These are phyloP conservation scores for Heterobasidion occidentale DNA, from an alignment of 1,284 basidiomycete species.

Conservation along the genomic window DNA sequence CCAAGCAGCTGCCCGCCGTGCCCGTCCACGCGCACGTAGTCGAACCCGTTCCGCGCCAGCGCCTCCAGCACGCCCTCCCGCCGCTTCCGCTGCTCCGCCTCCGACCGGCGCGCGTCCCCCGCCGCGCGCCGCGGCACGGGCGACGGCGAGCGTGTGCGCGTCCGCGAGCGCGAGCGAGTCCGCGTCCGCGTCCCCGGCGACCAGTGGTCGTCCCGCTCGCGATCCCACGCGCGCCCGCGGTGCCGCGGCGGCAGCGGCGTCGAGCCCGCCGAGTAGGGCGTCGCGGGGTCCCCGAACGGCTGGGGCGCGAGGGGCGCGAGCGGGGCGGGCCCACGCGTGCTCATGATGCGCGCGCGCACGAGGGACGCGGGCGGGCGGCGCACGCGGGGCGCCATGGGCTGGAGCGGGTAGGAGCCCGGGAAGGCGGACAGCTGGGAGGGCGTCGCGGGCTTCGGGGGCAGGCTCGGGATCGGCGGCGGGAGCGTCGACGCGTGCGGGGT, in stretches of 20 bases:
- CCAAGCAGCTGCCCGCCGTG: conserved; percentile 34
- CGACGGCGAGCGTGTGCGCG: conserved; percentile 37
- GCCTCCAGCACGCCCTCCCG: conserved; percentile 44
- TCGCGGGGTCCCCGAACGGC: neutral
- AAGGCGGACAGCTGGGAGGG: conserved; percentile 6
- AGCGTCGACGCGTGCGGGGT: neutral
- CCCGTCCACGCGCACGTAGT: conserved; percentile 55
- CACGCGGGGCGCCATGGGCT: conserved; percentile 13
- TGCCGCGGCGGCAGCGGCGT: conserved; percentile 8
- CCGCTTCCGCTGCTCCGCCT: conserved; percentile 24
- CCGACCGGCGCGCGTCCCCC: conserved; percentile 19
- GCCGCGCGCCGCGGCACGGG: conserved; percentile 30
- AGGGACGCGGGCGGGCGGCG: conserved; percentile 18
- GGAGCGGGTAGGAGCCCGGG: conserved; percentile 6
- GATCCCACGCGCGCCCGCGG: neutral
- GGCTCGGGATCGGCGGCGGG: conserved; percentile 6
- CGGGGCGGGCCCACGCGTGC: conserved; percentile 10
- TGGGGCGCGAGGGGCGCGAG: neutral
- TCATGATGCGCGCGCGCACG: conserved; percentile 17
- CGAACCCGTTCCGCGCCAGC: conserved; percentile 52
- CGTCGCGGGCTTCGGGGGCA: conserved; percentile 10
- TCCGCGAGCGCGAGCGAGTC: conserved; percentile 32
- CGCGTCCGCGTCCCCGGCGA: conserved; percentile 12
- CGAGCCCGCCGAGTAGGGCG: conserved; percentile 10
- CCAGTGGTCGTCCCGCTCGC: conserved; percentile 9